Evolutionary conservation across 2,329 filamentous ascomycete species (phyloP).

Genomic region (Trichoderma sp.): DNA sequence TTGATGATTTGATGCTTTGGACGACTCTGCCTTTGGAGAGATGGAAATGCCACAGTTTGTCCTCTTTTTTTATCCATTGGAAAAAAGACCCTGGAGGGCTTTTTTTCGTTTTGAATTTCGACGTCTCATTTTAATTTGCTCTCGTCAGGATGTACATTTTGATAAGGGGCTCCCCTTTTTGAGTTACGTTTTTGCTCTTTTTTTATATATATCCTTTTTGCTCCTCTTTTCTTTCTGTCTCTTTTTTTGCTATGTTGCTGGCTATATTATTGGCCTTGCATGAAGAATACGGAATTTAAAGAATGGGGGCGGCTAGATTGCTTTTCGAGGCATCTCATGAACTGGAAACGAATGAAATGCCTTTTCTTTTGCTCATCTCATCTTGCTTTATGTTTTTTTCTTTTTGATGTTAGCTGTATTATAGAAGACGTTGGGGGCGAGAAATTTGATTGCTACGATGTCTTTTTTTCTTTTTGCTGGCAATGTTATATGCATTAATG

Average conservation of each 20-base stretch:
- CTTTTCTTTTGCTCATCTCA: neutral
- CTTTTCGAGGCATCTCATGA: neutral
- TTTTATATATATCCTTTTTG: neutral
- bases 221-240: neutral
- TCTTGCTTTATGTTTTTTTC: conserved; percentile 1
- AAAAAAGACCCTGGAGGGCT: neutral
- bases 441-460: neutral
- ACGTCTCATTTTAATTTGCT: conserved; percentile 3
- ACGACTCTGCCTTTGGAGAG: neutral
- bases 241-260: neutral
- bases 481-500: neutral
- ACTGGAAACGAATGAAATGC: conserved; percentile 2
- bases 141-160: neutral
- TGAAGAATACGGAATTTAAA: neutral
- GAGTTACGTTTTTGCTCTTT: neutral
- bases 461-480: neutral
- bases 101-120: neutral
- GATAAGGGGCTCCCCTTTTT: neutral
- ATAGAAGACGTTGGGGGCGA: conserved; percentile 17
- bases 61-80: neutral
- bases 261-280: neutral
- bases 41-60: neutral
- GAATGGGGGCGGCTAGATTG: neutral
- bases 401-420: conserved; percentile 21
- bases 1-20: conserved; percentile 11